phyloP scores from a whole-genome alignment of 331 rosid genomes.

The Saraca asoca region DNA sequence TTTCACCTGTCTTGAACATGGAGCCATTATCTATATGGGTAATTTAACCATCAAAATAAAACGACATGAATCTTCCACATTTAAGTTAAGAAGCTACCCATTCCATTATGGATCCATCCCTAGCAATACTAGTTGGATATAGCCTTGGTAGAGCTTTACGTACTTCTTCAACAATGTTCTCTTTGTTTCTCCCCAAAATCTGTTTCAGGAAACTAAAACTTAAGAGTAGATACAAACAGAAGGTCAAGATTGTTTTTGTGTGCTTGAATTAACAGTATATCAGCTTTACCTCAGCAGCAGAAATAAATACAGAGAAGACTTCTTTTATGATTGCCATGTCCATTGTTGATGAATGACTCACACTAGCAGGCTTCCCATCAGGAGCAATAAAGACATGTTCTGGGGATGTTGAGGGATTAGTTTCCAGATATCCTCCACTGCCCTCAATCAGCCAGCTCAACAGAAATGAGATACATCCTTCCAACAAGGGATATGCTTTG shows the following conservation, averaged over 20 bases:
- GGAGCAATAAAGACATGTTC: conserved; percentile 74
- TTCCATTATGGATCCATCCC: conserved; percentile 81
- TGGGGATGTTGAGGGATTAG: conserved; percentile 89
- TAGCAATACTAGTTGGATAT: conserved; percentile 53
- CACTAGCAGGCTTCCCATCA: conserved; percentile 71
- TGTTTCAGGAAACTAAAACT: conserved; percentile 24
- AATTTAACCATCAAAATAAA: conserved; percentile 1
- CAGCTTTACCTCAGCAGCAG: conserved; percentile 70
- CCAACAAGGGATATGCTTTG: conserved; percentile 78
- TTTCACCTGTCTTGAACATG: conserved; percentile 44
- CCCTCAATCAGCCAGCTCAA: conserved; percentile 83
- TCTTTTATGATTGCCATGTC: conserved; percentile 69
- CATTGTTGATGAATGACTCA: conserved; percentile 80
- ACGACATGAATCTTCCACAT: conserved; percentile 2
- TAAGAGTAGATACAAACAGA: not conserved
- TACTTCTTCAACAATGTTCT: conserved; percentile 45
- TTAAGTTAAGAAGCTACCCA: conserved; percentile 54
- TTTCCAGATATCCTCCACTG: conserved; percentile 61
- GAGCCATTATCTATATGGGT: conserved; percentile 9
- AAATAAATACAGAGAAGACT: conserved; percentile 58
- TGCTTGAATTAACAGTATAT: conserved; percentile 18
- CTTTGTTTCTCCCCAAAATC: conserved; percentile 59
- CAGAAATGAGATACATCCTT: conserved; percentile 72
- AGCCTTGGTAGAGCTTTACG: conserved; percentile 50
- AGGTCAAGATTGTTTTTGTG: not conserved